Conservation (phyloP, 192 early-diverging fungal genomes). For the Spinellus fusiger region DNA sequence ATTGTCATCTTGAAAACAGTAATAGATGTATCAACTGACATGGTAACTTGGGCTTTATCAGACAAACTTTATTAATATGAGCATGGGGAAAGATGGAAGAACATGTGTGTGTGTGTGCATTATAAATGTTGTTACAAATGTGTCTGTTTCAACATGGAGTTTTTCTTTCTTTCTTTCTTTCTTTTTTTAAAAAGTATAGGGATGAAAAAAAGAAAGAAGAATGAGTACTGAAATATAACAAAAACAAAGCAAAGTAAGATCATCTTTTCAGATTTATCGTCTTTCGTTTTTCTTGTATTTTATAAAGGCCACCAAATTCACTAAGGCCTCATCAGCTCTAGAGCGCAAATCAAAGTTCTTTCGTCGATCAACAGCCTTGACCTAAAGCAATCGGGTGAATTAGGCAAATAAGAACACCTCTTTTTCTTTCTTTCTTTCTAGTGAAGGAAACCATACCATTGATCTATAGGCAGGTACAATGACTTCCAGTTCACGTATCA, state of each 20-base stretch:
- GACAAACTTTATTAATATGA: too few species aligned
- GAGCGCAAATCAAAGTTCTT: slow-evolving; percentile 63
- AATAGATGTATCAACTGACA: too few species aligned
- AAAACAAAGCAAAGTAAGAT: background rate
- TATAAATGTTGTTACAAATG: too few species aligned
- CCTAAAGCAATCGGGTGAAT: slow-evolving; percentile 13
- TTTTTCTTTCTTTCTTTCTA: background rate
- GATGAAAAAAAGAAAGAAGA: too few species aligned
- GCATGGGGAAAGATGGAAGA: too few species aligned
- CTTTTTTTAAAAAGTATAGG: too few species aligned
- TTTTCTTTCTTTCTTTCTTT: too few species aligned
- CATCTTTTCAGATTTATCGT: slow-evolving; percentile 12
- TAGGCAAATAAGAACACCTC: background rate
- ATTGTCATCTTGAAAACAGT: too few species aligned
- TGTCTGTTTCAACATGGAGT: too few species aligned
- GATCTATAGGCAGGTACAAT: slow-evolving; percentile 42
- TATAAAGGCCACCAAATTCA: slow-evolving; percentile 82
- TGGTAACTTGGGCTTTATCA: too few species aligned
- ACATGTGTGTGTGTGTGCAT: too few species aligned
- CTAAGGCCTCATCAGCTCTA: slow-evolving; percentile 70
- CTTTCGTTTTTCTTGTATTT: slow-evolving; percentile 81
- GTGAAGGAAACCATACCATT: slow-evolving; percentile 34
- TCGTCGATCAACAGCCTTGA: slow-evolving; percentile 63
- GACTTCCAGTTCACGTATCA: slow-evolving; percentile 49
- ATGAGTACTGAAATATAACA: too few species aligned